Base-by-base conservation (phyloP, 2,329 filamentous ascomycete species). In the Coniella lustricola region DNA sequence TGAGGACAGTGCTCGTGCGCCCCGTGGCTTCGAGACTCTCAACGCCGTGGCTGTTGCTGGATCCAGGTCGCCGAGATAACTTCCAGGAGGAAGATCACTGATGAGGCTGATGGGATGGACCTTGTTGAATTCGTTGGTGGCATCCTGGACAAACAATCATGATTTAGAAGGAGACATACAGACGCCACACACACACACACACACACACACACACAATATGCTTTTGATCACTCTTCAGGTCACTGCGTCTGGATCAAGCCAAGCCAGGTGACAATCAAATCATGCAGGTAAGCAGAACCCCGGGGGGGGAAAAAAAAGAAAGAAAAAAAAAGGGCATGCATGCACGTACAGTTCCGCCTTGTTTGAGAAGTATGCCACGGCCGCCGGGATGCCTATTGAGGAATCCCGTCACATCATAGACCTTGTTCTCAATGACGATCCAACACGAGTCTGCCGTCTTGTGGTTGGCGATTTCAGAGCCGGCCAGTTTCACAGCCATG, bases 321-420 rank as follows among this genome's bases (percentile, higher is more conserved):
- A n/a, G n/a, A n/a, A n/a, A n/a, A n/a, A n/a, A n/a, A n/a, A n/a
- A n/a, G 14, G 10, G 41, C 18, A 25, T 42, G 3, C 14, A 33
- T 20, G 42, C n/a, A 54, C 62, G 49, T 57, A 65, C 63, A 18
- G 55, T 50, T 18, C 62, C 62, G 33, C 57, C 60, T 40, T 64
- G 58, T 32, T 51, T 59, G 10, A 64, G 49, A 10, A 66, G 42
- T 13, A 64, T 56, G 2, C 58, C 57, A 8, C 57, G 51, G n/a
- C 62, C 62, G 22, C 62, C 62, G 2, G 63, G 62, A 33, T 64
- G 63, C 21, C 57, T 49, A 25, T 56, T 48, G 9, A 69, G 50
- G 41, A 68, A 69, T 22, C 57, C 56, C 9, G 66, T 68, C 35
- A 68, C 62, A 53, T 69, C 66, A 60, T 67, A 66, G 31, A 60